Conservation (phyloP, 1,284 basidiomycete species). For the Malassezia cuniculi region DNA sequence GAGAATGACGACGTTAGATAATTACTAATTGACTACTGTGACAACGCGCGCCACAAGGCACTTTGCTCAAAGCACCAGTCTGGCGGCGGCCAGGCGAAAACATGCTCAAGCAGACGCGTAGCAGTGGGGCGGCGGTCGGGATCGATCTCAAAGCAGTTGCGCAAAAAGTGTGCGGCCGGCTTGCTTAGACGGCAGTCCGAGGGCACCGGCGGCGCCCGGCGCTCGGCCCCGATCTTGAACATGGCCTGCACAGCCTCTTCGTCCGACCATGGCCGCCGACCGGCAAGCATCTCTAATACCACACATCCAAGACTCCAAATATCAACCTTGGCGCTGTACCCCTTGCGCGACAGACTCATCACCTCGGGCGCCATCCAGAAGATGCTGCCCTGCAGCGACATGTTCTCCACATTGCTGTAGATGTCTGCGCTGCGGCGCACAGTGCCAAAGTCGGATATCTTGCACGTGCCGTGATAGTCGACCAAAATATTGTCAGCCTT, state of each 20-base stretch:
- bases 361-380: conserved; percentile 99
- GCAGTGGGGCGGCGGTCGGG: conserved; percentile 75
- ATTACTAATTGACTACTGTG: conserved; percentile 4
- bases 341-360: conserved; percentile 59
- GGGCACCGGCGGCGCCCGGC: conserved; percentile 76
- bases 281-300: conserved; percentile 95
- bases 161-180: conserved; percentile 71
- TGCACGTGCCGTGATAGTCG: conserved; percentile 80
- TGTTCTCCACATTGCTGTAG: conserved; percentile 63
- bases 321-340: conserved; percentile 91
- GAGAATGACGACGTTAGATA: no score
- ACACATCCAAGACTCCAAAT: conserved; percentile 98
- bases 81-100: conserved; percentile 53
- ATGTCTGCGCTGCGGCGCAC: conserved; percentile 54
- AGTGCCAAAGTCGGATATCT: conserved; percentile 84
- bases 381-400: conserved; percentile 79
- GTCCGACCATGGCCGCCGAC: conserved; percentile 78
- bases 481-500: conserved; percentile 98
- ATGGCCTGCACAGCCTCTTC: conserved; percentile 82
- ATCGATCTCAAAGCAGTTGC: conserved; percentile 78
- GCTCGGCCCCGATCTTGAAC: conserved; percentile 76
- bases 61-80: conserved; percentile 32
- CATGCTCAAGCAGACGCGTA: conserved; percentile 65
- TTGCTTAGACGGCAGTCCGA: conserved; percentile 62
- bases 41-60: conserved; percentile 19